Base-by-base conservation (phyloP, 805 yeast genomes). In the Brettanomyces naardenensis region DNA sequence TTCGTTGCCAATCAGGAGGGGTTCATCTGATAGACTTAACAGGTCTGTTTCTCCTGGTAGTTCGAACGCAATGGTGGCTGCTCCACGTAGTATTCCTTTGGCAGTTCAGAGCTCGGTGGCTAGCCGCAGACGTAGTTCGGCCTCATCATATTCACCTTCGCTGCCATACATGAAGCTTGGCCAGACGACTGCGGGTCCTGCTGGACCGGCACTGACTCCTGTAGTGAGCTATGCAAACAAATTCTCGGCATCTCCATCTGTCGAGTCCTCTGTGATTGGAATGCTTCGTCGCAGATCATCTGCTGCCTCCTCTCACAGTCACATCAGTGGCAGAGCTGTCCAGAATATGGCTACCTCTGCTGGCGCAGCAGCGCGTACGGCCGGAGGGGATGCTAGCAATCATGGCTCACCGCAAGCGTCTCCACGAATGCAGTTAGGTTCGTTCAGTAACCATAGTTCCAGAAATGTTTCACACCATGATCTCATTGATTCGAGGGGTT, bases 151-250 rank as follows among this genome's bases (percentile, higher is more conserved):
- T 28, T 50, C 56, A 6, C 49, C 52, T 7, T 44, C 55, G 3
- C 42, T 52, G 5, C 53, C 47, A 20, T 36, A 48, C 2, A 31
- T 52, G 30, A 51, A 38, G 28, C 44, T 49, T 2, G 29, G 21
- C 4, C n/a, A n/a, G n/a, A 5, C 22, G 9, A 18, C 31, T 7
- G 26, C 45, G 9, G 44, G 52, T 9, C 42, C 52, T 4, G 43
- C 43, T n/a, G 44, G 52, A 11, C 42, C 53, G 3, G 44, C 42
- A 13, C 37, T 51, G 33, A 48, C 58, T 1, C 55, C 58, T 5
- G 46, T 51, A 3, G 45, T 49, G 19, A 41, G 48, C 18, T 52
- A 52, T 38, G 55, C 48, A 3, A 33, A 36, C 20, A 13, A 37
- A 13, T 41, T 41, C 14, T 36, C 43, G 6, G 26, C 37, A 1